Conservation (phyloP, 805 yeast species). For the Nakazawaea molendinolei region DNA sequence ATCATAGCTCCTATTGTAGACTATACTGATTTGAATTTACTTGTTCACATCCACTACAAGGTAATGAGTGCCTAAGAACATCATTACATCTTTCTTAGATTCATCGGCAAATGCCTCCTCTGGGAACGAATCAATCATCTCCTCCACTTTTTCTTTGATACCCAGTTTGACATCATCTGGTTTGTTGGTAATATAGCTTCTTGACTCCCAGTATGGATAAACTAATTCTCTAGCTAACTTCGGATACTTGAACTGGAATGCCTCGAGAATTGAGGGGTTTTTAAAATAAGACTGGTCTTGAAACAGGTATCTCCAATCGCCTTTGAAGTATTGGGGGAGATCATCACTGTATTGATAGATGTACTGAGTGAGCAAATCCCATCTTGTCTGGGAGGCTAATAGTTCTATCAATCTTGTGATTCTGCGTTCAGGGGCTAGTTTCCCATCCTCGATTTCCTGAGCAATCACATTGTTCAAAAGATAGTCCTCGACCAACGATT, state of each 20-base stretch:
- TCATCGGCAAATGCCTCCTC: conserved; percentile 15
- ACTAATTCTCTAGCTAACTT: conserved; percentile 28
- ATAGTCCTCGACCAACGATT: conserved; percentile 31
- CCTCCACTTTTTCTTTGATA: conserved; percentile 26
- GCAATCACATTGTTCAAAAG: conserved; percentile 14
- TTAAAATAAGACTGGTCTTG: conserved; percentile 25
- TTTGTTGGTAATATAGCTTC: conserved; percentile 46
- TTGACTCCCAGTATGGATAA: conserved; percentile 45
- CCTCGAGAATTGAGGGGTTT: conserved; percentile 26
- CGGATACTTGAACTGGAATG: conserved; percentile 24
- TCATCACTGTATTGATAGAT: conserved; percentile 25
- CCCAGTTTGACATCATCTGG: conserved; percentile 28
- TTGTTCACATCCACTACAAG: conserved; percentile 9
- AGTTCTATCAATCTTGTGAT: conserved; percentile 8
- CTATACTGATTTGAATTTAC: neutral
- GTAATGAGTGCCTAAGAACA: conserved; percentile 11
- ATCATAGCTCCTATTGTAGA: neutral
- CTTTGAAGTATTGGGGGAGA: conserved; percentile 53
- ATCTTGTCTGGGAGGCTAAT: conserved; percentile 8
- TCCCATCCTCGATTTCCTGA: conserved; percentile 8
- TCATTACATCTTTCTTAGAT: conserved; percentile 6
- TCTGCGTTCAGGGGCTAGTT: conserved; percentile 5
- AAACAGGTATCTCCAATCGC: conserved; percentile 38
- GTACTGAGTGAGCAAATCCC: conserved; percentile 9
- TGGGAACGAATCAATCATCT: conserved; percentile 17